Conservation (phyloP, 225 moss, liverwort and hornwort genomes). For the Sphagnum contortum region DNA sequence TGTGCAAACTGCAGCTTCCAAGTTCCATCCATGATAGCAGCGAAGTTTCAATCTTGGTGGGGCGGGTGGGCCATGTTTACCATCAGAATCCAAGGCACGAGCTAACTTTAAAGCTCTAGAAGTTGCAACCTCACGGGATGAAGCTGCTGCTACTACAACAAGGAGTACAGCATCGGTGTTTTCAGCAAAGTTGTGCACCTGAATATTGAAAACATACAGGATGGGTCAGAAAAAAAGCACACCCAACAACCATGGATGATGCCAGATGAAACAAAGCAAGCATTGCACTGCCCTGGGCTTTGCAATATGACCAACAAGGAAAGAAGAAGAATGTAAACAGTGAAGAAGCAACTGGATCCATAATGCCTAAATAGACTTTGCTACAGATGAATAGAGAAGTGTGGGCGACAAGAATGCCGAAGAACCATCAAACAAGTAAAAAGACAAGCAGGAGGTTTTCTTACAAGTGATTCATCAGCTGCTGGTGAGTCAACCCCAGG, state of each 20-base stretch:
- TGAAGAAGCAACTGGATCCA: no score
- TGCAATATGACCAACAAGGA: no score
- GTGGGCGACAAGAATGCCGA: no score
- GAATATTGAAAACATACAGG: constrained; percentile 5
- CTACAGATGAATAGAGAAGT: no score
- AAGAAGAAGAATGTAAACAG: no score
- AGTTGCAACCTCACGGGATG: constrained; percentile 37
- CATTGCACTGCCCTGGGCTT: no score
- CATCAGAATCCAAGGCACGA: constrained; percentile 44
- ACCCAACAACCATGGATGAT: neutral
- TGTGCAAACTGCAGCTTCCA: no score
- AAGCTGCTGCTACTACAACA: constrained; percentile 43
- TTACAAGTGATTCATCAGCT: constrained; percentile 38
- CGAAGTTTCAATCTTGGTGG: no score
- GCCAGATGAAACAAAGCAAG: no score
- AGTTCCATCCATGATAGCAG: no score
- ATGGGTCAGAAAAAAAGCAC: neutral
- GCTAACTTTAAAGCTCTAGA: constrained; percentile 41
- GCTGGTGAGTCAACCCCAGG: constrained; percentile 40
- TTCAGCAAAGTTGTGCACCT: constrained; percentile 42
- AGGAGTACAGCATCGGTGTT: constrained; percentile 40
- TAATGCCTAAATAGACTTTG: no score
- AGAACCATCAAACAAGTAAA: no score
- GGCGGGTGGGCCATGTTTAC: constrained; percentile 7
- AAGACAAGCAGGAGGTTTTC: neutral